Conservation (phyloP, 331 rosid genomes). For the Quercus phellos region DNA sequence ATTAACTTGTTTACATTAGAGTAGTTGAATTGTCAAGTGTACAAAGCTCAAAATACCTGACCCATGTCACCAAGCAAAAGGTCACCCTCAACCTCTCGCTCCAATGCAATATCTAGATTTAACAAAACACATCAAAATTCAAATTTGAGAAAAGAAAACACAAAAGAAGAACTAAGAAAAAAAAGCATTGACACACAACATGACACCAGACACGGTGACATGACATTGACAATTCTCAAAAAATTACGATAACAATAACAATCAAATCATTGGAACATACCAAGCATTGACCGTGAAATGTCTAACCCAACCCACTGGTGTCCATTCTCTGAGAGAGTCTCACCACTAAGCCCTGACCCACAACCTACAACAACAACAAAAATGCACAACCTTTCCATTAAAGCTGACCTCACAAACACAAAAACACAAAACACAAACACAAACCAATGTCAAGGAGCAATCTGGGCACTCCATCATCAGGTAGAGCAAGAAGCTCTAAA, state of each 20-base stretch:
- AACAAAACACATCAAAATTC: not conserved
- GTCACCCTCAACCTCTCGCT: constrained; percentile 91
- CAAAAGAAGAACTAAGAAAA: not conserved
- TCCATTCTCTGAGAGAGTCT: constrained; percentile 65
- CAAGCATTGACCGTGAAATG: constrained; percentile 85
- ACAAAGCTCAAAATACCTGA: constrained; percentile 46
- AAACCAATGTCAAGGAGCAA: constrained; percentile 85
- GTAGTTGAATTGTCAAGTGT: not conserved
- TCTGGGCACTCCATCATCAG: constrained; percentile 76
- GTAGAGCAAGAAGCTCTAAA: constrained; percentile 74
- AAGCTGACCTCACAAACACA: not conserved
- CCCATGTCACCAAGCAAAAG: constrained; percentile 94
- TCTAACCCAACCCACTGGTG: constrained; percentile 96
- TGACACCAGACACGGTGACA: too few species aligned
- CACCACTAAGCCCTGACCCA: constrained; percentile 97
- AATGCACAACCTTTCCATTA: too few species aligned
- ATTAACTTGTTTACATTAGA: not conserved
- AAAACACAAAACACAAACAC: not conserved
- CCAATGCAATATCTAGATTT: constrained; percentile 64
- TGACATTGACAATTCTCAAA: not conserved
- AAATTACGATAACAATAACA: not conserved
- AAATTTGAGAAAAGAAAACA: not conserved
- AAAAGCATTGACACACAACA: too few species aligned
- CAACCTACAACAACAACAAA: constrained; percentile 43
- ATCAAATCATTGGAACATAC: constrained; percentile 32